Evolutionary conservation across 768 basidiomycete genomes (phyloP), one percentile per base, ranked within the genome.

Genomic region (Fistulinella prunicolor): DNA sequence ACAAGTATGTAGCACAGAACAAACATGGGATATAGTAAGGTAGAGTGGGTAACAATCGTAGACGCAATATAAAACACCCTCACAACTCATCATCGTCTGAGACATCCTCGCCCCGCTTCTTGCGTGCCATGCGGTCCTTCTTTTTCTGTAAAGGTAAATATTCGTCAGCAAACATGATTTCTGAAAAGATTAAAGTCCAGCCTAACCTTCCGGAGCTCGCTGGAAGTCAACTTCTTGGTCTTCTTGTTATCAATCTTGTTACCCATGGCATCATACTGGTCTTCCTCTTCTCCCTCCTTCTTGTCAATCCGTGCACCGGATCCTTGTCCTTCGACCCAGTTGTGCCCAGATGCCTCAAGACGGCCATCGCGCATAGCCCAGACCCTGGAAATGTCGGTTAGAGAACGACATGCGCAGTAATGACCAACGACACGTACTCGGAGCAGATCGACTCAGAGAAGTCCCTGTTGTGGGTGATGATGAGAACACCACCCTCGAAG

Each of bases 241-340:
- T 95, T 94, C 73, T 84, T 89, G 58, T 35, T 68, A 53, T 89
- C 89, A 55, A 94, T 73, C 84, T 94, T 94, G 88, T 97, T 97
- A 51, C 95, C 95, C 89, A 99, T 90, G 20, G 96, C 96, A 68
- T 99, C 96, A 66, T 89, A 98, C 61, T 80, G 73, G 34, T 82
- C 93, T 42, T 94, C 91, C 53, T 96, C 94, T 58, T 91, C 91
- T 42, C 86, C 94, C 6, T 81, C 88, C 63, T 81, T 81, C 83
- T 93, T 89, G 81, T 96, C 96, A 61, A 99, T 98, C 49, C 94
- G 85, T 37, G 93, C 70, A 10, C 95, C 95, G 17, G 92, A 79
- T 47, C 96, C 96, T 71, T 99, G 96, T 40, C 96, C 96, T 73
- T 98, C 96, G 64, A 96, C 93, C 95, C 94, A 96, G 82, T 96